These are phyloP conservation scores for Termitomyces sp. DNA, from an alignment of 768 basidiomycete genomes.

Conservation along the genomic window DNA sequence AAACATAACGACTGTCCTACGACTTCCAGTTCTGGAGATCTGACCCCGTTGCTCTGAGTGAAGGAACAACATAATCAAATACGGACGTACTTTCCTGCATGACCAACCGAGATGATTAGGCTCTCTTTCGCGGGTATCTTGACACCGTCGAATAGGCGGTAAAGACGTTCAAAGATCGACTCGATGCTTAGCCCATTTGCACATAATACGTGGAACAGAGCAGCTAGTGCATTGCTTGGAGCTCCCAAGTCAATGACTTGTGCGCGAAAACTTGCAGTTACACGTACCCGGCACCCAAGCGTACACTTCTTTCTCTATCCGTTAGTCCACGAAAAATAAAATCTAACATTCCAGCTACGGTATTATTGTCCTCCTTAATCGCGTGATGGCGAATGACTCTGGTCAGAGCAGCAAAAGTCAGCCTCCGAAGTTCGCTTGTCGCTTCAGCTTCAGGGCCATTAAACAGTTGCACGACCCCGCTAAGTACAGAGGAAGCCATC, in stretches of 20 bases:
- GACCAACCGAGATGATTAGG: slow-evolving; percentile 53
- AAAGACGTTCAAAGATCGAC: slow-evolving; percentile 38
- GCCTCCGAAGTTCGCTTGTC: slow-evolving; percentile 39
- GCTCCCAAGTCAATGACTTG: neutral
- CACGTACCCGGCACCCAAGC: slow-evolving; percentile 68
- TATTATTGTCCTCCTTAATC: slow-evolving; percentile 21
- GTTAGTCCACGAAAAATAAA: slow-evolving; percentile 44
- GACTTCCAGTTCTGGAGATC: slow-evolving; percentile 43
- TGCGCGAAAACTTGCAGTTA: neutral
- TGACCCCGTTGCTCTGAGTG: slow-evolving; percentile 17
- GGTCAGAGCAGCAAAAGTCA: slow-evolving; percentile 34
- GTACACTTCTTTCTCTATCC: slow-evolving; percentile 52
- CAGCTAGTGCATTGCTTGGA: slow-evolving; percentile 42
- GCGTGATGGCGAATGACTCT: slow-evolving; percentile 39
- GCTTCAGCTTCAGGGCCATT: slow-evolving; percentile 43
- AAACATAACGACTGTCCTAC: slow-evolving; percentile 56
- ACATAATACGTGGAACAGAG: slow-evolving; percentile 34
- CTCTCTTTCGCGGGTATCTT: slow-evolving; percentile 57
- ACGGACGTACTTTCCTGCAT: slow-evolving; percentile 42
- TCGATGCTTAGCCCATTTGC: slow-evolving; percentile 31
- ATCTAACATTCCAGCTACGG: slow-evolving; percentile 26
- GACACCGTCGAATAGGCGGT: slow-evolving; percentile 39
- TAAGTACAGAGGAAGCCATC: slow-evolving; percentile 27
- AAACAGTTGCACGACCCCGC: slow-evolving; percentile 35
- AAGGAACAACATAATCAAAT: neutral